Evolutionary conservation across 2,329 filamentous ascomycete species (phyloP).

Genomic region (Clathrospora elynae): DNA sequence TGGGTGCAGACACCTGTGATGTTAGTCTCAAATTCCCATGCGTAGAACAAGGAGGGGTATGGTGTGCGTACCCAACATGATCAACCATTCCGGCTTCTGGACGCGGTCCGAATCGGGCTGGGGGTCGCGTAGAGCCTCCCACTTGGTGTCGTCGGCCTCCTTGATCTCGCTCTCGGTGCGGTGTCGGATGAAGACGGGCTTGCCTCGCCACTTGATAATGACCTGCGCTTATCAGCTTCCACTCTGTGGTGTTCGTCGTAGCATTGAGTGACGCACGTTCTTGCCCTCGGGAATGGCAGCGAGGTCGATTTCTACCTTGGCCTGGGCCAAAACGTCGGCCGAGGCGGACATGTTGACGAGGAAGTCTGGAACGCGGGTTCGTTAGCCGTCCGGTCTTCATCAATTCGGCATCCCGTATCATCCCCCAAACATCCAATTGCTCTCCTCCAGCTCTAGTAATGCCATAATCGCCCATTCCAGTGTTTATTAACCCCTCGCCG

Average conservation of each 20-base stretch:
- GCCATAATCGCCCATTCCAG: slow-evolving; percentile 4
- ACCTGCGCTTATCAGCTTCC: slow-evolving; percentile 61
- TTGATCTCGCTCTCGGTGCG: slow-evolving; percentile 91
- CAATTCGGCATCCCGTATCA: slow-evolving; percentile 28
- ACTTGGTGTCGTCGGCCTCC: slow-evolving; percentile 87
- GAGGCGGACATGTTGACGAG: slow-evolving; percentile 99
- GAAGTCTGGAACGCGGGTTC: slow-evolving; percentile 72
- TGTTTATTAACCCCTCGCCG: slow-evolving; percentile 13
- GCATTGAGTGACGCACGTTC: slow-evolving; percentile 72
- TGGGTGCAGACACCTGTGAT: slow-evolving; percentile 91
- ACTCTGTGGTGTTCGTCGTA: background rate
- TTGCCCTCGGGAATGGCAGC: slow-evolving; percentile 95
- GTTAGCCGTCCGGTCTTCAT: slow-evolving; percentile 41
- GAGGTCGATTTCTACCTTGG: slow-evolving; percentile 98
- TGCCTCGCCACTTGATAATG: slow-evolving; percentile 99
- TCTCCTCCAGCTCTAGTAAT: slow-evolving; percentile 9
- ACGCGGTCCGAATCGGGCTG: slow-evolving; percentile 90
- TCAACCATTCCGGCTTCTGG: slow-evolving; percentile 97
- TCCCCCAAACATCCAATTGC: slow-evolving; percentile 43
- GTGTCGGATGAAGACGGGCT: slow-evolving; percentile 99
- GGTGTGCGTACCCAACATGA: slow-evolving; percentile 81
- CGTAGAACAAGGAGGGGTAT: background rate
- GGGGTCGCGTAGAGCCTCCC: slow-evolving; percentile 85
- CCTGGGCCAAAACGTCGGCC: slow-evolving; percentile 96
- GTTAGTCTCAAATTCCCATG: slow-evolving; percentile 36